phyloP scores from a whole-genome alignment of 169 alveolate species.

The Plasmodium fragile region DNA sequence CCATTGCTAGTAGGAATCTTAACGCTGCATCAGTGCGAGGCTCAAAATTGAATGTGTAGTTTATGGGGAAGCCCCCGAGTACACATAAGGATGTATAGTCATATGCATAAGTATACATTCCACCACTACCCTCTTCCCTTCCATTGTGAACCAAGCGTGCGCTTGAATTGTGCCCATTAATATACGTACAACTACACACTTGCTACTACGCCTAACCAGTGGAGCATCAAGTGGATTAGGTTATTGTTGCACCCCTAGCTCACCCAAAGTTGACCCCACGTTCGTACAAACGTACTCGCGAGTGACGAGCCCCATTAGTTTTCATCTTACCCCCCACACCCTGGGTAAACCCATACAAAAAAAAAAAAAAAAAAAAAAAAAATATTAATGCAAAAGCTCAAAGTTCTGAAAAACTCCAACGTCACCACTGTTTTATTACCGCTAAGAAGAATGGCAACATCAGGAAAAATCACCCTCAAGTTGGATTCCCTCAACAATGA shows the following conservation, averaged over 20 bases:
- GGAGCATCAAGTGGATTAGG: not conserved
- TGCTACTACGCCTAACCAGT: not conserved
- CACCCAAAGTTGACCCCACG: not conserved
- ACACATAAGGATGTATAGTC: not conserved
- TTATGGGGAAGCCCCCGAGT: not conserved
- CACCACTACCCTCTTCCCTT: not conserved
- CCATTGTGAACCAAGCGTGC: not conserved
- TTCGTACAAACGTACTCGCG: not conserved
- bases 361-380: not conserved
- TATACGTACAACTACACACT: not conserved
- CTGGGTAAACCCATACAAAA: not conserved
- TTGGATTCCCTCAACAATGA: slow-evolving; percentile 27
- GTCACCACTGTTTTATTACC: not conserved
- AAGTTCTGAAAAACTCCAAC: not conserved
- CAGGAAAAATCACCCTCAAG: not conserved
- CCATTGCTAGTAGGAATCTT: not conserved
- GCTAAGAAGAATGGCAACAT: slow-evolving; percentile 18
- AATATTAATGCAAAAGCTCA: not conserved
- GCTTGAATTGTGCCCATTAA: not conserved
- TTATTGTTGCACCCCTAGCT: not conserved
- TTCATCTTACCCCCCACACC: not conserved
- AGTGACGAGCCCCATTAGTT: not conserved
- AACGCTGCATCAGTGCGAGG: not conserved
- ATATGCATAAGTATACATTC: not conserved
- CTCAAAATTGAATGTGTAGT: not conserved